phyloP scores from a whole-genome alignment of 305 asterid species.

The Petunia hybrid region DNA sequence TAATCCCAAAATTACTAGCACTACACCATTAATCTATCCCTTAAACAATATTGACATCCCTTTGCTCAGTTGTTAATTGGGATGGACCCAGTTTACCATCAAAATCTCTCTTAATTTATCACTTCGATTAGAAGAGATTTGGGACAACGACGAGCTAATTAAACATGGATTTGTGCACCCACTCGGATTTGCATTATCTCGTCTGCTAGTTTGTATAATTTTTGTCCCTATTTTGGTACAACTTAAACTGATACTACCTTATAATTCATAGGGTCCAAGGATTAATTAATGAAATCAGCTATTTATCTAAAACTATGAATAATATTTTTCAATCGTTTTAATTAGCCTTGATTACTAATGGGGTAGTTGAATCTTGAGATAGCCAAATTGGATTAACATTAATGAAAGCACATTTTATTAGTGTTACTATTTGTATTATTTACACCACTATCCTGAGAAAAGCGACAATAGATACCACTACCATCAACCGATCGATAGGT shows the following conservation, averaged over 20 bases:
- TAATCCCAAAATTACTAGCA: not conserved
- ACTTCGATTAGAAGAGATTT: constrained; percentile 10
- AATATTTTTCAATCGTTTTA: not conserved
- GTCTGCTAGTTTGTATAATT: not conserved
- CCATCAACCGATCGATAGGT: no score
- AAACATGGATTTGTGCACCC: constrained; percentile 31
- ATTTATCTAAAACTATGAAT: not conserved
- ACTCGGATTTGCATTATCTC: constrained; percentile 18
- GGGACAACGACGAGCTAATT: constrained; percentile 1
- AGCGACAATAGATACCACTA: no score
- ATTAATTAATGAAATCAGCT: not conserved
- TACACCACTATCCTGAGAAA: not conserved
- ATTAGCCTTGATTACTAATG: not conserved
- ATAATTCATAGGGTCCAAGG: not conserved
- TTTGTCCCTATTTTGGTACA: not conserved
- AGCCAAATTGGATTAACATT: not conserved
- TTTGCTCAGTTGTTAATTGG: constrained; percentile 23
- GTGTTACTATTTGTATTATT: not conserved
- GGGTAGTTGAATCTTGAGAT: constrained; percentile 17
- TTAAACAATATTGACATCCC: not conserved
- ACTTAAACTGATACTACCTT: not conserved
- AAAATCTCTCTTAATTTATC: constrained; percentile 21
- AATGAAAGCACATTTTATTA: not conserved
- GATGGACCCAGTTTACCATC: constrained; percentile 36
- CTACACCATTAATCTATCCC: no score